Percentiles rank a stretch among this genome's conserved stretches.
Conservation (phyloP, 2,329 filamentous ascomycete genomes). For the Alternaria brassicae region DNA sequence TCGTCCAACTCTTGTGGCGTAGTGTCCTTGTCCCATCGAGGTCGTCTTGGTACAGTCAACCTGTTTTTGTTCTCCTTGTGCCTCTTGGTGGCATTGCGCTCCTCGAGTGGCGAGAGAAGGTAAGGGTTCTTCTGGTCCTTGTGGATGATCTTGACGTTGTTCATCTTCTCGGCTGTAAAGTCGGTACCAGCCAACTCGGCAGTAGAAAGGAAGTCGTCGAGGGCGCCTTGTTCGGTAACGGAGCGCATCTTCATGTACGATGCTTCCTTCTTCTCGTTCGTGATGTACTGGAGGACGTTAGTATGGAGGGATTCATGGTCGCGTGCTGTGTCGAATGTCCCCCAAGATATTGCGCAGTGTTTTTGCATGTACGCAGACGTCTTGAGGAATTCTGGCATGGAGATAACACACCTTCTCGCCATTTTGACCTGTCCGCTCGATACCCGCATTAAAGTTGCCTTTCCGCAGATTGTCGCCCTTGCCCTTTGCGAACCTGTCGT, state of each 20-base stretch:
- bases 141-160: constrained; percentile 98
- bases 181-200: constrained; percentile 98
- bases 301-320: constrained; percentile 22
- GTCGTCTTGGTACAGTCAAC: constrained; percentile 87
- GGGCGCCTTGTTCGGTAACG: constrained; percentile 93
- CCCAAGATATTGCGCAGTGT: neutral
- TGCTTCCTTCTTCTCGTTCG: constrained; percentile 88
- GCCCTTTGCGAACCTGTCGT: constrained; percentile 94
- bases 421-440: constrained; percentile 74
- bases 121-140: constrained; percentile 96
- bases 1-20: constrained; percentile 82
- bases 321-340: neutral
- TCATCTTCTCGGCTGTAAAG: constrained; percentile 98
- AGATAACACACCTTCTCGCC: constrained; percentile 70
- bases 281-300: constrained; percentile 72
- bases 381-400: neutral
- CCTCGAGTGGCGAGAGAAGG: constrained; percentile 82
- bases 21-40: constrained; percentile 85
- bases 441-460: constrained; percentile 66
- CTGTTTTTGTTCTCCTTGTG: constrained; percentile 80
- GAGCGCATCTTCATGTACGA: constrained; percentile 99
- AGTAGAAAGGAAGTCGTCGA: constrained; percentile 95
- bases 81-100: constrained; percentile 78
- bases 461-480: constrained; percentile 85
- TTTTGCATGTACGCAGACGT: neutral